A percentile compares a stretch with the other conserved stretches of the same genome.
phyloP scores from a whole-genome alignment of 2,329 filamentous ascomycete genomes.

The Cordyceps javanica region DNA sequence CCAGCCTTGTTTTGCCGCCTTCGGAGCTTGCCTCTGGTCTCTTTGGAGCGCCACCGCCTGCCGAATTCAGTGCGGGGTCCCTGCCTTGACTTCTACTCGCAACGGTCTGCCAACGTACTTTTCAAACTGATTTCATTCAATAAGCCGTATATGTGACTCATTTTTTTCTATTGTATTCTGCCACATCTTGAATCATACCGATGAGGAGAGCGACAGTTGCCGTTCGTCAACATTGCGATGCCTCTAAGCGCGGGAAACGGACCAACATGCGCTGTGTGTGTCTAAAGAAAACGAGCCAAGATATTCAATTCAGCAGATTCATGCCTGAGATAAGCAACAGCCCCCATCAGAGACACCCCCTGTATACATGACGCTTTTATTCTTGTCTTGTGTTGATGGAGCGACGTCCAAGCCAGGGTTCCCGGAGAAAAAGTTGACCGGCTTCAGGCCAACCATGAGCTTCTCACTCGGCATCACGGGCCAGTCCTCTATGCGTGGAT shows the following conservation, averaged over 20 bases:
- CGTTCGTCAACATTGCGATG: too few species aligned
- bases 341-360: neutral
- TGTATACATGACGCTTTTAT: slow-evolving; percentile 26
- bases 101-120: too few species aligned
- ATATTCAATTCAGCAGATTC: neutral
- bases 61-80: slow-evolving; percentile 27
- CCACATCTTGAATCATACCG: too few species aligned
- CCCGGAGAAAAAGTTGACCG: slow-evolving; percentile 46
- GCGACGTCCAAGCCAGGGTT: slow-evolving; percentile 47
- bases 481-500: slow-evolving; percentile 60
- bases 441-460: slow-evolving; percentile 44
- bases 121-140: too few species aligned
- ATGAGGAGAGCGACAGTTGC: too few species aligned
- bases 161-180: too few species aligned
- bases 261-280: too few species aligned
- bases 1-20: slow-evolving; percentile 11
- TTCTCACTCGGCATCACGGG: slow-evolving; percentile 62
- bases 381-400: slow-evolving; percentile 29
- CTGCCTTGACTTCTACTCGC: neutral
- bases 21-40: slow-evolving; percentile 10
- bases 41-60: slow-evolving; percentile 27
- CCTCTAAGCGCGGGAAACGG: too few species aligned
- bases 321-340: neutral
- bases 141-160: too few species aligned
- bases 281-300: too few species aligned